phyloP scores from a whole-genome alignment of 2,329 filamentous ascomycete genomes.

The Colletotrichum sp. region DNA sequence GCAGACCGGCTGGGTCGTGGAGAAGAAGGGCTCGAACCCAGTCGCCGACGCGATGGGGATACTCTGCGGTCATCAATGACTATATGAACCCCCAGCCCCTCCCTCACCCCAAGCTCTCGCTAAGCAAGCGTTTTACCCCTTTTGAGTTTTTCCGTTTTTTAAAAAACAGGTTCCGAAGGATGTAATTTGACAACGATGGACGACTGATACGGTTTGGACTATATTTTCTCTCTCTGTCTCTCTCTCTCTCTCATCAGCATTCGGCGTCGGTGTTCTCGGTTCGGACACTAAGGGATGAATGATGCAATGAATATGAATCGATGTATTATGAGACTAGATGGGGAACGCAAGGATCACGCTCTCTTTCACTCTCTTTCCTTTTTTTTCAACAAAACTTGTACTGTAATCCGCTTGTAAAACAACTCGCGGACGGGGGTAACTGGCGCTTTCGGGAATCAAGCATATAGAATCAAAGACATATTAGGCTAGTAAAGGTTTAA shows the following conservation, averaged over 20 bases:
- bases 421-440: not conserved
- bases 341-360: not conserved
- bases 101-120: not conserved
- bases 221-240: not conserved
- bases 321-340: conserved; percentile 11
- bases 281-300: conserved; percentile 2
- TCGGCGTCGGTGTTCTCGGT: not conserved
- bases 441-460: not conserved
- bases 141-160: not conserved
- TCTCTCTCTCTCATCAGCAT: conserved; percentile 5
- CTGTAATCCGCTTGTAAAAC: not conserved
- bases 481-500: conserved; percentile 1
- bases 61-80: not conserved
- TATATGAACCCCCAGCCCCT: not conserved
- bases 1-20: conserved; percentile 18
- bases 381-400: not conserved
- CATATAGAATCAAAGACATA: conserved; percentile 4
- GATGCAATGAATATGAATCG: conserved; percentile 11
- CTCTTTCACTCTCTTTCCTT: not conserved
- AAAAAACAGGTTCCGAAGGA: not conserved
- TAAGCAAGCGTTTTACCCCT: not conserved
- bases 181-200: not conserved
- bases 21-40: not conserved
- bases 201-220: not conserved
- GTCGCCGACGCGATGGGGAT: conserved; percentile 19